Conservation (phyloP, 805 yeast species). For the Kodamaea fukazawae region DNA sequence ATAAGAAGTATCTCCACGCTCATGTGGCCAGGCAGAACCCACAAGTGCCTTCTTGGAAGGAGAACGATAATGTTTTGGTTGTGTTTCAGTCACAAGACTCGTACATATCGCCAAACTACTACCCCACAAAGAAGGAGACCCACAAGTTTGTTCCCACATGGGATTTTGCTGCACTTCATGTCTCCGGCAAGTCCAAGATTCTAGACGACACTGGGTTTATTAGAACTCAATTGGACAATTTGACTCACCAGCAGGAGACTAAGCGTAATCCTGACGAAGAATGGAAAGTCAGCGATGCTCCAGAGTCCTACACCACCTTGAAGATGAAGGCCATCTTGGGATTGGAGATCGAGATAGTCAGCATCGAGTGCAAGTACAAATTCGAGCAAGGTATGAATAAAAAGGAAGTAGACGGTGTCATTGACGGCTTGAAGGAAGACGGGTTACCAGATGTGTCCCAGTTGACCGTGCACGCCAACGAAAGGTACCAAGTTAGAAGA, state of each 20-base stretch:
- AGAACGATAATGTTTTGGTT: conserved; percentile 42
- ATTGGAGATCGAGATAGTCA: conserved; percentile 47
- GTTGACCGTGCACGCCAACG: conserved; percentile 18
- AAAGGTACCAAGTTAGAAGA: conserved; percentile 6
- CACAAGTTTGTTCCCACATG: conserved; percentile 70
- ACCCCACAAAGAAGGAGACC: conserved; percentile 52
- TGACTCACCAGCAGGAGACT: conserved; percentile 49
- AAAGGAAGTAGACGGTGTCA: conserved; percentile 51
- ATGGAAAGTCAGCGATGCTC: conserved; percentile 62
- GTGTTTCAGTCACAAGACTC: conserved; percentile 52
- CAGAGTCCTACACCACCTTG: conserved; percentile 39
- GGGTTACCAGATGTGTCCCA: conserved; percentile 26
- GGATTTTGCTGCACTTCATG: conserved; percentile 60
- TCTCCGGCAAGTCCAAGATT: conserved; percentile 48
- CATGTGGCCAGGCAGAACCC: conserved; percentile 55
- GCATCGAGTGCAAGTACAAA: conserved; percentile 53
- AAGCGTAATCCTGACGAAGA: conserved; percentile 23
- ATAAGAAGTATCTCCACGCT: conserved; percentile 44
- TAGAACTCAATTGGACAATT: conserved; percentile 38
- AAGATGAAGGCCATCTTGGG: conserved; percentile 55
- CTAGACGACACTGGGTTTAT: conserved; percentile 47
- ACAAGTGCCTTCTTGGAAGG: conserved; percentile 43
- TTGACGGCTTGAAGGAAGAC: conserved; percentile 45
- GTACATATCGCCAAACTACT: conserved; percentile 60
- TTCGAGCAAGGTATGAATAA: conserved; percentile 49